These are phyloP conservation scores for Abelmoschus esculentus DNA, from an alignment of 345 rosid species.

Conservation along the genomic window DNA sequence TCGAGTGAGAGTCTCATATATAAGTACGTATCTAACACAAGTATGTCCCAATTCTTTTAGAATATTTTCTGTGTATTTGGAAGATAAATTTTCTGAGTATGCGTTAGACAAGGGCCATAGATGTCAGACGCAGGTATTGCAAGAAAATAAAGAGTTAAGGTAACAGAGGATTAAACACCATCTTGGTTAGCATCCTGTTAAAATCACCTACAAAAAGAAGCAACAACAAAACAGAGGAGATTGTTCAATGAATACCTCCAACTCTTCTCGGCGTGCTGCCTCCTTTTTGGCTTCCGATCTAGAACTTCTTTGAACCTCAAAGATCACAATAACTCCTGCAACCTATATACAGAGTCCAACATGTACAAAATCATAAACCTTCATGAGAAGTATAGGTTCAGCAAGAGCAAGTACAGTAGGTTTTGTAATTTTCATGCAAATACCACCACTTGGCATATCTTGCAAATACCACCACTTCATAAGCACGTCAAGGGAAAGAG, in stretches of 20 bases:
- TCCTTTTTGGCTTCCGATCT: conserved; percentile 74
- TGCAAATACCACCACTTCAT: conserved; percentile 4
- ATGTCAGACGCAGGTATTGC: background rate
- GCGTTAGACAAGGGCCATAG: background rate
- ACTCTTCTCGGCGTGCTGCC: conserved; percentile 48
- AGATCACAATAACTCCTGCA: conserved; percentile 66
- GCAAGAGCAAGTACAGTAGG: background rate
- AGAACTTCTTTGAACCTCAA: conserved; percentile 88
- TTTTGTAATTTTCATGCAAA: conserved; percentile 7
- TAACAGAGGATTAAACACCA: background rate
- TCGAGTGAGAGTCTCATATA: background rate
- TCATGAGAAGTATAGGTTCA: background rate
- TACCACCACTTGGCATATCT: conserved; percentile 2
- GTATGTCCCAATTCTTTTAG: background rate
- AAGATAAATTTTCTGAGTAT: background rate
- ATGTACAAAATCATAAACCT: conserved; percentile 9
- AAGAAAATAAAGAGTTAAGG: background rate
- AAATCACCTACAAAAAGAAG: no score
- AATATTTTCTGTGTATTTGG: background rate
- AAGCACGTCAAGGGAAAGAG: background rate
- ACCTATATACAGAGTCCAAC: conserved; percentile 37
- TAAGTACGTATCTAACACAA: background rate
- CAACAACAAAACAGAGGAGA: no score
- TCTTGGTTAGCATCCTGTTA: background rate
- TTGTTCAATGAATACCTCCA: conserved; percentile 42